Evolutionary conservation across 306 rosid species (phyloP), one percentile per base, ranked within the genome.

Genomic region (Begonia masoniana): DNA sequence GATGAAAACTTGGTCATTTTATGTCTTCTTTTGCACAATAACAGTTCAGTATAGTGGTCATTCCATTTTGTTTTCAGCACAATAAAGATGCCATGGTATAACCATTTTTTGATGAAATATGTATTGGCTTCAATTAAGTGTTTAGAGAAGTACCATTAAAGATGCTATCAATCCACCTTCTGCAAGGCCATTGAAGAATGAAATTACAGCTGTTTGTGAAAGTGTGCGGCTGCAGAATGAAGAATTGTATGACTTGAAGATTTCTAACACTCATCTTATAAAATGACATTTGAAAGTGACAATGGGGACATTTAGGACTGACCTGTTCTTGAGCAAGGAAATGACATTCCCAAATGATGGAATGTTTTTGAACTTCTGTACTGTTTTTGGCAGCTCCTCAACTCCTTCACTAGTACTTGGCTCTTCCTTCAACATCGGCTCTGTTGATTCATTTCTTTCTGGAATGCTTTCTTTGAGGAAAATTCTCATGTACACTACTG

Each of bases 401-500:
- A 55, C 62, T 21, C 47, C 51, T 36, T 60, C 68, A 31, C 42
- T 19, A 49, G 47, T 63, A 47, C 43, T 62, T 39, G 41, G 57
- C 2, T 10, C 65, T 46, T 48, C 80, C 68, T 74, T 80, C 76
- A 85, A 63, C 50, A 85, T 60, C 15, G 95, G 91, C 68, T 75
- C 83, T 47, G 24, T 79, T 62, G 78, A 51, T 52, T 26, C 58
- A 39, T 41, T 53, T 42, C 24, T 51, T 54, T 24, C 48, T 1
- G 78, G 71, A 19, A 70, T 52, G 68, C 83, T 79, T 47, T 89
- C 95, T 69, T 78, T 31, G 9, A 89, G 87, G 67, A 85, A 89
- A 41, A 85, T 68, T 73, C 97, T 80, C 97, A 82, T 80, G 74
- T 89, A 89, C 39, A 78, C 64, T 9, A 63, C 55, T 46, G 79